A percentile compares a stretch with the other conserved stretches of the same genome.
These are phyloP conservation scores for Tritrichomonas musculus DNA, from an alignment of 208 protist genomes.

Conservation along the genomic window DNA sequence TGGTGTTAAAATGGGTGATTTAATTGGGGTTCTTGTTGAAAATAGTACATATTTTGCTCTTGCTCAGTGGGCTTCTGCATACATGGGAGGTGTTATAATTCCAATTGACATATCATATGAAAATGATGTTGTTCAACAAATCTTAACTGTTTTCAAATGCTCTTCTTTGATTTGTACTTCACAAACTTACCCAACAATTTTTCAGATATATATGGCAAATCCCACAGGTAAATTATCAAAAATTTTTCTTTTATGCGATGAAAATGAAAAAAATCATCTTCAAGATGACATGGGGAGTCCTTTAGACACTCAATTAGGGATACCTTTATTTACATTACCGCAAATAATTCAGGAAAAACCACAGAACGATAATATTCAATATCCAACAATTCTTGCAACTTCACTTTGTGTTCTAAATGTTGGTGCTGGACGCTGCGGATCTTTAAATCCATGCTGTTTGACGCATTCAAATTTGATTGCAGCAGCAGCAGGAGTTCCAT, in stretches of 20 bases:
- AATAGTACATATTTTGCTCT: background rate
- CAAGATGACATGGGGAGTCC: background rate
- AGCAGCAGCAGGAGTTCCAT: background rate
- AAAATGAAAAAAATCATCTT: background rate
- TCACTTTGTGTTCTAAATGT: background rate
- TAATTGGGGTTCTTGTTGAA: background rate
- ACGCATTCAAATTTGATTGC: slow-evolving; percentile 16
- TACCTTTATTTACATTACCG: background rate
- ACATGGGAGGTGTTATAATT: background rate
- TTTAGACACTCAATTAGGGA: background rate
- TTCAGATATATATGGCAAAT: background rate
- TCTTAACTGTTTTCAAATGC: background rate
- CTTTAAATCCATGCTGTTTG: background rate
- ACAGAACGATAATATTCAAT: background rate
- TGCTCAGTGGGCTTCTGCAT: background rate
- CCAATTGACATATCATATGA: background rate
- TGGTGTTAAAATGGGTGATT: background rate
- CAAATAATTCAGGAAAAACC: background rate
- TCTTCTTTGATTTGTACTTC: background rate
- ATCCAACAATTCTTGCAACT: background rate
- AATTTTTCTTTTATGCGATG: background rate
- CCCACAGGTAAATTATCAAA: background rate
- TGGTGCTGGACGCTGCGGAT: background rate
- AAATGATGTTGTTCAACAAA: background rate
- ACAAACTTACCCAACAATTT: background rate